These are phyloP conservation scores for Lophiotrema nucula DNA, from an alignment of 495 filamentous ascomycete genomes.

Conservation along the genomic window DNA sequence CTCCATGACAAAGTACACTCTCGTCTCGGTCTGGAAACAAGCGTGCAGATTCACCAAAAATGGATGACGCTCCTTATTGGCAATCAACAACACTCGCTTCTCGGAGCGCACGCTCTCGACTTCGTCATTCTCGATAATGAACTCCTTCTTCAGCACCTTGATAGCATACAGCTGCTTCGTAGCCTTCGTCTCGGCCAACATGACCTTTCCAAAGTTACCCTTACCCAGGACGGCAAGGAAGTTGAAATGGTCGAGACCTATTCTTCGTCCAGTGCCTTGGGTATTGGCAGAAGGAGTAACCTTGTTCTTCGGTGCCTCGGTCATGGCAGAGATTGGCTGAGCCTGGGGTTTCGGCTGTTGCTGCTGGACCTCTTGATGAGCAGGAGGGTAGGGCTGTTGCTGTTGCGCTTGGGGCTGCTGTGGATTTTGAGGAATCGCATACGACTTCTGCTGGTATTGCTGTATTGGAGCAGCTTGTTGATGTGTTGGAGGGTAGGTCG, in stretches of 20 bases:
- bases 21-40: constrained; percentile 98
- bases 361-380: constrained; percentile 35
- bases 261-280: constrained; percentile 67
- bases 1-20: constrained; percentile 99
- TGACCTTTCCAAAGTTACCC: constrained; percentile 99
- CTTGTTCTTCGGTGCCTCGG: constrained; percentile 26
- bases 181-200: constrained; percentile 96
- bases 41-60: constrained; percentile 95
- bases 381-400: constrained; percentile 49
- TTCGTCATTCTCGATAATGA: constrained; percentile 99
- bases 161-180: constrained; percentile 93
- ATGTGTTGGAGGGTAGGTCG: constrained; percentile 39
- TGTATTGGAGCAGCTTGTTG: constrained; percentile 65
- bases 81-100: constrained; percentile 94
- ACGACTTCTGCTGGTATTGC: constrained; percentile 70
- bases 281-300: constrained; percentile 41
- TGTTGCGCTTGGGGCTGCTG: constrained; percentile 33
- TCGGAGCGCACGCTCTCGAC: constrained; percentile 98
- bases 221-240: constrained; percentile 98
- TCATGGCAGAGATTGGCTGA: constrained; percentile 29
- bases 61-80: constrained; percentile 95
- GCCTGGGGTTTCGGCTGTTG: constrained; percentile 32
- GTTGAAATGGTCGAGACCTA: constrained; percentile 98
- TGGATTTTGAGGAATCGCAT: constrained; percentile 36
- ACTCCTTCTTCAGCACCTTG: constrained; percentile 99